Base-by-base conservation (phyloP, 768 basidiomycete genomes). In the Leccinellum rugosiceps region DNA sequence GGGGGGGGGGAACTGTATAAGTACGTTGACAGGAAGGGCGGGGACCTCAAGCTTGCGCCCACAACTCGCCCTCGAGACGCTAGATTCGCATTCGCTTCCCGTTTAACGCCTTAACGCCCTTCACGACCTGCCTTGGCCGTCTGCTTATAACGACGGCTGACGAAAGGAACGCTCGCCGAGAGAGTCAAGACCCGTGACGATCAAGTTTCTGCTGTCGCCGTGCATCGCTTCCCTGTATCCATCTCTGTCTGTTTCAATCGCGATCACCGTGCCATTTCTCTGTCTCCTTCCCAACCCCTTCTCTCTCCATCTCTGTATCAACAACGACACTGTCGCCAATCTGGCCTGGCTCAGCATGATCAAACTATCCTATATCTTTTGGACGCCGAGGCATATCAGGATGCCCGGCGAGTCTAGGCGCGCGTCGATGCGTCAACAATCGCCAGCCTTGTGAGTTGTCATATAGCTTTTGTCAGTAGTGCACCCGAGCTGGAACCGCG, bases 361-460 rank as follows among this genome's bases (percentile, higher is more conserved):
- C 75, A 78, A 76, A 58, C 58, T 83, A 17, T 81, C 82, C 41
- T 75, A 83, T 66, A 74, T 84, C 61, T 71, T 83, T 68, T 75
- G 81, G 65, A 80, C 81, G 23, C 82, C 83, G 44, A 75, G 73
- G 59, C 76, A 75, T 55, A 77, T 84, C 54, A 80, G 78, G 60
- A 72, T 84, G 52, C 83, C 82, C 13, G 77, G 77, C 30, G 77
- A 80, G 49, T 43, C 66, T 21, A 50, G 59, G 45, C 61, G 57
- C 48, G 47, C n/a, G 8, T 60, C 57, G 11, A 58, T 61, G 62
- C 70, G 66, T 43, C 70, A 64, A 30, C 65, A 60, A 35, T 58
- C 66, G 38, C 68, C 52, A 10, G 64, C 69, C 11, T 63, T 72
- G 70, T 72, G 23, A 47, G 69, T 60, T 5, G 14, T 5, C 10